Percentiles rank a stretch among this genome's conserved stretches.
These are phyloP conservation scores for Lyophyllum atratum DNA, from an alignment of 768 basidiomycete species.

Conservation along the genomic window DNA sequence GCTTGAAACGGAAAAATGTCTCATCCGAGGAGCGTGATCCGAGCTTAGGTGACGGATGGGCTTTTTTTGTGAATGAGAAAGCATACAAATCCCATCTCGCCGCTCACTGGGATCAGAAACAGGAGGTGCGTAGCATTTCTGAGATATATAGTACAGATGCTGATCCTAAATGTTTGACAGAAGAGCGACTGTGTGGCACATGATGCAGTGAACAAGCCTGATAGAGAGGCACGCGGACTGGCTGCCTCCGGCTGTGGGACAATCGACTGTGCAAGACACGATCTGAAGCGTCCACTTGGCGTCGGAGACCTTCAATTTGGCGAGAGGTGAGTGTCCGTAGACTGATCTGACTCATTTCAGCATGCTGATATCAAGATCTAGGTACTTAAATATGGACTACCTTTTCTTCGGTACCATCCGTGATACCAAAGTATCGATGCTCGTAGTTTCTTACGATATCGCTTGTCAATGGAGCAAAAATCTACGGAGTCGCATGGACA, in stretches of 20 bases:
- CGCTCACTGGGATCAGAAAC: neutral
- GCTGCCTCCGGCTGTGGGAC: constrained; percentile 16
- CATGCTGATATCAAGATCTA: neutral
- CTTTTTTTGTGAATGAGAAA: no score
- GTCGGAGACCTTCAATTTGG: constrained; percentile 16
- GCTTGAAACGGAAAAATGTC: no score
- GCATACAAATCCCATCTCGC: neutral
- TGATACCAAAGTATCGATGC: neutral
- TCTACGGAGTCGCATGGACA: constrained; percentile 12
- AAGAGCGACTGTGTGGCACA: constrained; percentile 2
- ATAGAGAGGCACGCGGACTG: constrained; percentile 2
- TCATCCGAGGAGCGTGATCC: no score
- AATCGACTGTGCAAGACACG: no score
- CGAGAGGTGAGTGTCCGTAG: constrained; percentile 10
- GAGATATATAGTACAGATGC: no score
- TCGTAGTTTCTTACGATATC: constrained; percentile 28
- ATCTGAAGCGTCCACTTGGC: constrained; percentile 17
- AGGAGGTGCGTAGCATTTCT: neutral
- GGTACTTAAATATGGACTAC: constrained; percentile 14
- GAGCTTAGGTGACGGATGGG: no score
- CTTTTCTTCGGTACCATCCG: constrained; percentile 10
- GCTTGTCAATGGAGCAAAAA: constrained; percentile 27
- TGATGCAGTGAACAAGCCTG: constrained; percentile 7
- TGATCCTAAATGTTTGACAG: neutral
- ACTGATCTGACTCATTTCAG: no score